Base-by-base conservation (phyloP, 768 basidiomycete species). In the Tephrocybe rancida region DNA sequence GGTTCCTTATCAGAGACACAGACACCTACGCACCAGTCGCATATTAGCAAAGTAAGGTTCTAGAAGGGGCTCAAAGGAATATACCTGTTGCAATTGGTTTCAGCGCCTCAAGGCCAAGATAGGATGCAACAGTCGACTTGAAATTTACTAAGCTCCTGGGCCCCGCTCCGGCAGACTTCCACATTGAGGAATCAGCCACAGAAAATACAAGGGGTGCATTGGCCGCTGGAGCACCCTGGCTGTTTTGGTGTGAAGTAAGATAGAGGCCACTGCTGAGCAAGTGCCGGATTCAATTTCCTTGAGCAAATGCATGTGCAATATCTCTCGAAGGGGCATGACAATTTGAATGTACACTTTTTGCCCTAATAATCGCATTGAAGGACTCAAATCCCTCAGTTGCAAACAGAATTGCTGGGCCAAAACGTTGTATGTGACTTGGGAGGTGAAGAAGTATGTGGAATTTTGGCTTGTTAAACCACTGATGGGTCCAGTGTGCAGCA, bases 401-500 rank as follows among this genome's bases (percentile, higher is more conserved):
- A 62, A 73, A 73, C 0, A 70, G 54, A 3, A 70, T 68, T 0
- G 68, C 69, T 16, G 69, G 73, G 0, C 69, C 72, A 61, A 74
- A 75, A 0, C 59, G 51, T 1, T 56, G 27, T 25, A 75, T 67
- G 45, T 74, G 67, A 0, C 50, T 42, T 1, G 60, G 59, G 2
- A 74, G 48, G 48, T 75, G 72, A 0, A 67, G 45, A 4, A 75
- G 14, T 11, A 73, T 58, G 27, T 75, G 73, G 54, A 73, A 73
- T 47, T 75, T 75, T 0, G 68, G 69, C 37, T 73, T 72, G 38
- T 69, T 72, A 44, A 72, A 72, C 68, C 65, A 71, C 3, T 37
- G 61, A 4, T 56, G 52, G 2, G 62, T 68, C 54, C 58, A 56
- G 1, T 26, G 47, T 14, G 58, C 58, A 1, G 67, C 62, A 13